A percentile compares a stretch with the other conserved stretches of the same genome.
Evolutionary conservation across 208 protist species (phyloP).

Genomic region (Trypanosoma vivax): DNA sequence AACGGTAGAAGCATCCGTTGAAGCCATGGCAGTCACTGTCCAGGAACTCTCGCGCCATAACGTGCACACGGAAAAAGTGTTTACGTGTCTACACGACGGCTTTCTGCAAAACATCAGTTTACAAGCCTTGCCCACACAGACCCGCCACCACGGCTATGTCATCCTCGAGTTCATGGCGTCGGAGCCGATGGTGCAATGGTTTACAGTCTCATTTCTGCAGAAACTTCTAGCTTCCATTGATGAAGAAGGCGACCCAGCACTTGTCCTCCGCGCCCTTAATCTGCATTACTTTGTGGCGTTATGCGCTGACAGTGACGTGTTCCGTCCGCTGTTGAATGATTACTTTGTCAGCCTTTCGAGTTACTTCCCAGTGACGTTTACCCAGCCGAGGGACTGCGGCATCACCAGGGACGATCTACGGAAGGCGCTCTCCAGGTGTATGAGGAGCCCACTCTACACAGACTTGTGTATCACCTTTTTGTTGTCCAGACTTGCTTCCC

Average conservation of each 20-base stretch:
- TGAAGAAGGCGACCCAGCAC: slow-evolving; percentile 67
- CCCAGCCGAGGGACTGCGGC: slow-evolving; percentile 41
- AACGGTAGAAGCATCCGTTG: slow-evolving; percentile 26
- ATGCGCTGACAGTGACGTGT: slow-evolving; percentile 8
- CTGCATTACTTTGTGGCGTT: slow-evolving; percentile 27
- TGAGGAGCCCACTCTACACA: slow-evolving; percentile 34
- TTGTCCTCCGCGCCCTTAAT: slow-evolving; percentile 48
- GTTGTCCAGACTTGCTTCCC: slow-evolving; percentile 55
- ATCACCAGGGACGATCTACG: slow-evolving; percentile 64
- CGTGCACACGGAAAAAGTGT: slow-evolving; percentile 8
- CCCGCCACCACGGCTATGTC: slow-evolving; percentile 12
- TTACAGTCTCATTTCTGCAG: slow-evolving; percentile 24
- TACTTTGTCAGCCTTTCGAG: slow-evolving; percentile 76
- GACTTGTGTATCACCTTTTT: slow-evolving; percentile 65
- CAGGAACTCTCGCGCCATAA: slow-evolving; percentile 16
- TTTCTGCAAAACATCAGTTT: slow-evolving; percentile 21
- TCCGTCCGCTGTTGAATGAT: slow-evolving; percentile 32
- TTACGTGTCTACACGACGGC: slow-evolving; percentile 12
- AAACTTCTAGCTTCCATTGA: slow-evolving; percentile 51
- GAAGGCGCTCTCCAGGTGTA: slow-evolving; percentile 27
- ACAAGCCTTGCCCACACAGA: slow-evolving; percentile 16
- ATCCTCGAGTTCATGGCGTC: slow-evolving; percentile 23
- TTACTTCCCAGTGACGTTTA: slow-evolving; percentile 84
- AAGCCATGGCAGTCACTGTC: slow-evolving; percentile 28
- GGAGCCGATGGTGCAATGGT: slow-evolving; percentile 10